Base-by-base conservation (phyloP, 768 basidiomycete genomes). In the Lactarius evosmus region DNA sequence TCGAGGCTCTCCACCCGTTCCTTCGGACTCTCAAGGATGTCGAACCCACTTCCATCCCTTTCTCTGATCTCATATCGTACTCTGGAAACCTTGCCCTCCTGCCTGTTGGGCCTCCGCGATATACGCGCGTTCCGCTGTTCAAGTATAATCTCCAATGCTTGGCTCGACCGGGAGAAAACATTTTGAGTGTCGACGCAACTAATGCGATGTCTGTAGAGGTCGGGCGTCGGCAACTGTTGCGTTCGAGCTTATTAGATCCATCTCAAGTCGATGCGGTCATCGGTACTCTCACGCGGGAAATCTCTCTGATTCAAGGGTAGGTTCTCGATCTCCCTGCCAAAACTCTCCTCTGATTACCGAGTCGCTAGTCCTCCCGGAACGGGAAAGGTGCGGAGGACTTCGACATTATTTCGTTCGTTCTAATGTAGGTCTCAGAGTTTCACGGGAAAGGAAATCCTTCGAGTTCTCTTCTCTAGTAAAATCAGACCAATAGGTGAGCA, bases 211-310 rank as follows among this genome's bases (percentile, higher is more conserved):
- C 85, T 0, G 70, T 87, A n/a, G 76, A 69, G 4, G 63, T 62
- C n/a, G 86, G 83, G 0, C 79, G 83, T 6, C 63, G 71, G 25
- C 76, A 78, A 46, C 72, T 91, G n/a, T 74, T 66, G 46, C 63
- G 69, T 19, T 72, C 74, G 4, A 89, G 85, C 69, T 75, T 80
- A 7, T 76, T 93, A 32, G 91, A 93, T 66, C 77, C 81, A 0
- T 88, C 86, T 71, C 91, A 93, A 70, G 85, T 80, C 0, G 85
- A 89, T 60, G 85, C 90, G 1, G 76, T 92, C 2, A 71, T 93
- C 4, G 82, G 85, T 61, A 76, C 83, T 0, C 71, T 91, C 38
- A 81, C 79, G 0, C 74, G 83, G 55, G 86, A 90, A 67, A 71
- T 91, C 0, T 77, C 82, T 0, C 73, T 92, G 53, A 87, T 93